Base-by-base conservation (phyloP, 2,329 filamentous ascomycete genomes). In the Aspergillus uvarum region DNA sequence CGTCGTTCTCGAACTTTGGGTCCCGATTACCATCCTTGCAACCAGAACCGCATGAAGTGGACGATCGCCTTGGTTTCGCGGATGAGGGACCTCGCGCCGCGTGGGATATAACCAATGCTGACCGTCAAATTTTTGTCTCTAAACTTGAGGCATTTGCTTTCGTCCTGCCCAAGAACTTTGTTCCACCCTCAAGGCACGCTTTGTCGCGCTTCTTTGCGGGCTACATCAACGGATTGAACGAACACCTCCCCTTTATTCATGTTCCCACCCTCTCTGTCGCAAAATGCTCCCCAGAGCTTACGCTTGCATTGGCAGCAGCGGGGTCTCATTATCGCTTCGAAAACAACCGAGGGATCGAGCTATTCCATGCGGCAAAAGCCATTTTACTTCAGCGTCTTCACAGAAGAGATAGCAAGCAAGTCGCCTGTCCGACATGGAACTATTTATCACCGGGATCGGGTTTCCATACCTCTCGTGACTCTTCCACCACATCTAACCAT, bases 341-440 rank as follows among this genome's bases (percentile, higher is more conserved):
- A 67, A 80, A 80, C 58, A 77, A 71, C 59, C 74, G 81, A 53
- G 83, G 82, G 0, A 83, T 85, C 42, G 80, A 85, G 49, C 76
- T 87, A 2, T 87, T 85, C 66, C 81, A 83, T 68, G 81, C 82
- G 12, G 82, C 83, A 11, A 84, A 82, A 65, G 77, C 82, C 8
- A 81, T 87, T 35, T 76, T 85, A 35, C 74, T 79, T 1, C 79
- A 84, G 64, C 79, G 82, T 19, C 80, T 85, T 44, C 77, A 80
- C 47, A 76, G 79, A 59, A 74, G 80, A 58, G 81, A 84, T 63
- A 78, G 80, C 52, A 79, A 78, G 42, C 72, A 81, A 59, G 72
- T 75, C 16, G 72, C 74, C 47, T 74, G 72, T 49, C 74, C 76
- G 6, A 68, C 76, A 24, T 80, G 78, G 78, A 78, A 77, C 53